Percentiles rank a stretch among this genome's conserved stretches.
Evolutionary conservation across 495 filamentous ascomycete genomes (phyloP).

Genomic region (Chaetomium cochliodes): DNA sequence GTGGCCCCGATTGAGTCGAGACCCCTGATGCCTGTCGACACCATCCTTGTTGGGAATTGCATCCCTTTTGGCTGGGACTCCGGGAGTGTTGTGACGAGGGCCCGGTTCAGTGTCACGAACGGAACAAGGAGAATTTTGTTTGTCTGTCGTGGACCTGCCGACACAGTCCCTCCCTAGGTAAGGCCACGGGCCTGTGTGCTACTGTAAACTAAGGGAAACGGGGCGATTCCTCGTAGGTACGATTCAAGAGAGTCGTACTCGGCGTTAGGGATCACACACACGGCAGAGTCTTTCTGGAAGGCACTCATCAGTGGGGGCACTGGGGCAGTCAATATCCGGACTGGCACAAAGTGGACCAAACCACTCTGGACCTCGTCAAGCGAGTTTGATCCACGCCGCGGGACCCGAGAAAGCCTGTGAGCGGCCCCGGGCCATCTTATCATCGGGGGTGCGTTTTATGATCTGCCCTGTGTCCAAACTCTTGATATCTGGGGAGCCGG

Average conservation of each 20-base stretch:
- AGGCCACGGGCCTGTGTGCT: background rate
- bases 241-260: no score
- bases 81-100: background rate
- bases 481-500: conserved; percentile 7
- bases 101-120: conserved; percentile 1
- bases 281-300: conserved; percentile 7
- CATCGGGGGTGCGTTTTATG: conserved; percentile 8
- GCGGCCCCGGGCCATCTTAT: conserved; percentile 11
- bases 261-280: no score
- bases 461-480: conserved; percentile 3
- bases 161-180: no score
- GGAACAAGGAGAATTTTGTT: background rate
- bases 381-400: conserved; percentile 18
- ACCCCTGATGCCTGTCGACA: background rate
- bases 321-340: background rate
- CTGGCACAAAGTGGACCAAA: background rate
- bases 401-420: background rate
- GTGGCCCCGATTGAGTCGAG: conserved; percentile 5
- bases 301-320: background rate
- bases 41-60: background rate
- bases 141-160: background rate
- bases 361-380: background rate
- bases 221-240: no score
- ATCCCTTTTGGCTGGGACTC: background rate
- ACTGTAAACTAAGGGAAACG: background rate